Evolutionary conservation across 306 rosid genomes (phyloP).

Genomic region (Pterocarpus santalinus): DNA sequence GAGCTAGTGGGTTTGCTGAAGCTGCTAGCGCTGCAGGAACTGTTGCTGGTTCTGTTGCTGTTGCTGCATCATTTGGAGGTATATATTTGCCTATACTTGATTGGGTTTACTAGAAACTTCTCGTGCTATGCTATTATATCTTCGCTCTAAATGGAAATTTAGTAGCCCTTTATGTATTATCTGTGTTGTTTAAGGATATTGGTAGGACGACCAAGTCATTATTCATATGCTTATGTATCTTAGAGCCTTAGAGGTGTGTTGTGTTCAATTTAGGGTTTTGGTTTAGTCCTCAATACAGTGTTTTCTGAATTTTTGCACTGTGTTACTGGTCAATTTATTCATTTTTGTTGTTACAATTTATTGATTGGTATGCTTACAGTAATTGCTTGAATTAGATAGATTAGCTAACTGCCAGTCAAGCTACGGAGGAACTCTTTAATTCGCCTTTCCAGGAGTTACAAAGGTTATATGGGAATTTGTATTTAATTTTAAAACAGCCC

Average conservation of each 20-base stretch:
- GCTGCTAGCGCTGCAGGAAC: constrained; percentile 98
- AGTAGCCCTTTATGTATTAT: constrained; percentile 27
- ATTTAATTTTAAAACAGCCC: constrained; percentile 18
- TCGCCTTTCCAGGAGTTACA: constrained; percentile 38
- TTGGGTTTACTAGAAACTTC: constrained; percentile 35
- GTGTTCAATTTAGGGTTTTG: constrained; percentile 31
- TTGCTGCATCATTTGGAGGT: constrained; percentile 99
- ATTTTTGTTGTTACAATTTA: constrained; percentile 35
- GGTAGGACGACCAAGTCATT: neutral
- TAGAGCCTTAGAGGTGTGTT: constrained; percentile 11
- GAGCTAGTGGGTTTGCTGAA: constrained; percentile 93
- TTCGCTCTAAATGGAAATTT: constrained; percentile 9
- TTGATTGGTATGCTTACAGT: constrained; percentile 34
- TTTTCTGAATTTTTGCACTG: neutral
- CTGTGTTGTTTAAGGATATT: constrained; percentile 33
- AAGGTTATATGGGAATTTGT: constrained; percentile 12
- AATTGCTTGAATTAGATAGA: constrained; percentile 32
- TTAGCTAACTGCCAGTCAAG: constrained; percentile 30
- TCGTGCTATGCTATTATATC: constrained; percentile 16
- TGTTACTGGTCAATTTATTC: constrained; percentile 17
- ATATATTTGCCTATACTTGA: constrained; percentile 41
- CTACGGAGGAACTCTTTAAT: constrained; percentile 24
- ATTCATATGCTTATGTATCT: constrained; percentile 19
- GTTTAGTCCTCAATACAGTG: constrained; percentile 15
- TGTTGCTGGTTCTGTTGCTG: constrained; percentile 93